Percentiles rank a stretch among this genome's conserved stretches.
These are phyloP conservation scores for Collybiopsis confluens DNA, from an alignment of 768 basidiomycete species.

Conservation along the genomic window DNA sequence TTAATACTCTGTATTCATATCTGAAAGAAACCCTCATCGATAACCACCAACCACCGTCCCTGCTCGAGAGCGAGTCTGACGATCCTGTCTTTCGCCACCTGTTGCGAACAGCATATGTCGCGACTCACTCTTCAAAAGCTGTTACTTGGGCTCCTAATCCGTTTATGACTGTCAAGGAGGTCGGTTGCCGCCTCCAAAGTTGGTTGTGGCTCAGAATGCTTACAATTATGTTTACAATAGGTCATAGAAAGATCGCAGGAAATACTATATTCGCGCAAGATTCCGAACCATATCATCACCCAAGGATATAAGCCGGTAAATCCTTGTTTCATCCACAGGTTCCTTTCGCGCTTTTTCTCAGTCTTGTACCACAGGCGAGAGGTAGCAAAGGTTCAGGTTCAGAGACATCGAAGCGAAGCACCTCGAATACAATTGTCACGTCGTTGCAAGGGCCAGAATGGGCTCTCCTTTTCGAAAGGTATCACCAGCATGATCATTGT, in stretches of 20 bases:
- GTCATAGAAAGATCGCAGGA: conserved; percentile 60
- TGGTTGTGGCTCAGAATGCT: no score
- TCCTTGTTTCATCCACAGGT: background rate
- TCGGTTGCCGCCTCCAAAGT: no score
- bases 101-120: conserved; percentile 45
- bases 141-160: conserved; percentile 16
- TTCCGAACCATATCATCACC: conserved; percentile 56
- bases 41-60: background rate
- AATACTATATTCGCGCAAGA: conserved; percentile 40
- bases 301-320: conserved; percentile 62
- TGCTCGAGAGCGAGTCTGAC: background rate
- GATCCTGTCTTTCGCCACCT: conserved; percentile 21
- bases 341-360: conserved; percentile 19
- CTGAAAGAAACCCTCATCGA: conserved; percentile 25
- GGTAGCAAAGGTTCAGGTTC: conserved; percentile 36
- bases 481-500: conserved; percentile 10
- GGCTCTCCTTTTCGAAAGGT: conserved; percentile 63
- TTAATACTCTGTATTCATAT: conserved; percentile 35
- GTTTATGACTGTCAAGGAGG: conserved; percentile 9
- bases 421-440: conserved; percentile 73
- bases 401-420: conserved; percentile 48
- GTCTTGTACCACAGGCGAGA: no score
- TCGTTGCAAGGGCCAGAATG: conserved; percentile 63
- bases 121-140: conserved; percentile 22
- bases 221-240: no score